Base-by-base conservation (phyloP, 257 asterid species). In the Echium plantagineum region DNA sequence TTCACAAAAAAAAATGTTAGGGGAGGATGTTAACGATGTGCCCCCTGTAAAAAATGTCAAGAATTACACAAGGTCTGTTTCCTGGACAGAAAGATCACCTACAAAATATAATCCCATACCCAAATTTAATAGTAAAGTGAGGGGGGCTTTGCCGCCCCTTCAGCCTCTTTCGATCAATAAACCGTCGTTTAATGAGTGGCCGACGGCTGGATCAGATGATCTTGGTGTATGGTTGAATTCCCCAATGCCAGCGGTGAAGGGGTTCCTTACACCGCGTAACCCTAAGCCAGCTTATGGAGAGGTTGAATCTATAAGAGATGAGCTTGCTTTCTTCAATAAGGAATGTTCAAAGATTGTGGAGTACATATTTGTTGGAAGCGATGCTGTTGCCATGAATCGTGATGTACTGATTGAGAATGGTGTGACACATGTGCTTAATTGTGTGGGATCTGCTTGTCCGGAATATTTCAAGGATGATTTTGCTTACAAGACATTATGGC, bases 371-470 rank as follows among this genome's bases (percentile, higher is more conserved):
- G 76, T 91, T 66, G 97, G 98, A 66, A 78, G 96, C 55, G 94
- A 88, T 63, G 80, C 79, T 0, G 69, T 88, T 57, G 98, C 98
- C 35, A 85, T 84, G 86, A 80, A 81, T 48, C 81, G 89, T 6
- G 94, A 84, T 60, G 66, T 78, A 62, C 95, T 88, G 58, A 81
- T 73, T 20, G 73, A 72, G 74, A 80, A 83, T 59, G 81, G 84
- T 31, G 84, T 91, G n/a, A 91, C 98, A 49, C 97, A 91, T 63
- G 98, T 91, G 71, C 82, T 91, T 71, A 91, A 91, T 70, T 91
- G 98, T 63, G 98, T 84, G 60, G 97, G 98, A 21, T 82, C 70
- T 57, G 80, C 75, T 54, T 85, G 94, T 74, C 94, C 94, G 0
- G 95, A 91, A 42, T 91, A 85, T 71, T 88, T 88, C 77, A 85